Evolutionary conservation across 106 monocot species (phyloP), one percentile per base, ranked within the genome.

Genomic region (Allium sativum): DNA sequence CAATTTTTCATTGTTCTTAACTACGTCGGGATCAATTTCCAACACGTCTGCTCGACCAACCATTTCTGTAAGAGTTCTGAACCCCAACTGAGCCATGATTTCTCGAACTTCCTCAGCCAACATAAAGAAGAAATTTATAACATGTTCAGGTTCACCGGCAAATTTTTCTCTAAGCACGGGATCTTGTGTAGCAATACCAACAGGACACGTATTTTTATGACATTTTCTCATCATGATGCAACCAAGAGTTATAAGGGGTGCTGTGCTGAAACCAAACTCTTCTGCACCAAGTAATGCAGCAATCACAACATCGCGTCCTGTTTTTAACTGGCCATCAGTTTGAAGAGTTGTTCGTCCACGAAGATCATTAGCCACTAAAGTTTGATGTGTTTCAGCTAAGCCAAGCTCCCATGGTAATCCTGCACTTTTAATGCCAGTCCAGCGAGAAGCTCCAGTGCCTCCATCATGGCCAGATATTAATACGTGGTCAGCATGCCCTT

Each of bases 161-260:
- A 98, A 98, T 60, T 98, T 98, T 59, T 79, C 85, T 20, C 98
- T 79, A 40, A 98, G 82, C 40, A 88, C 85, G 47, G 98, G 98
- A 50, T 98, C 98, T 66, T 98, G 98, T 71, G 98, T 98, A 42
- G 98, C 92, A 61, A 98, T 98, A 52, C 98, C 98, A 54, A 98
- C 98, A 6, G 98, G 98, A 45, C 98, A 98, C 41, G 91, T 88
- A 68, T 98, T 98, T 44, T 82, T 85, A 67, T 98, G 98, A 52
- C 98, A 98, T 53, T 98, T 98, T 48, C 98, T 77, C 98, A 98
- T 98, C 98, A 98, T 98, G 60, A 98, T 88, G 71, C 98, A 98
- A 15, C 98, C 98, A 40, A 98, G 91, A 56, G 98, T 92, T 53
- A 98, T 98, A 43, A 98, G 75, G 58, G 98, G 98, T 8, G 98